Conservation (phyloP, 2,329 filamentous ascomycete species). For the Ceratocystis lukuohia region DNA sequence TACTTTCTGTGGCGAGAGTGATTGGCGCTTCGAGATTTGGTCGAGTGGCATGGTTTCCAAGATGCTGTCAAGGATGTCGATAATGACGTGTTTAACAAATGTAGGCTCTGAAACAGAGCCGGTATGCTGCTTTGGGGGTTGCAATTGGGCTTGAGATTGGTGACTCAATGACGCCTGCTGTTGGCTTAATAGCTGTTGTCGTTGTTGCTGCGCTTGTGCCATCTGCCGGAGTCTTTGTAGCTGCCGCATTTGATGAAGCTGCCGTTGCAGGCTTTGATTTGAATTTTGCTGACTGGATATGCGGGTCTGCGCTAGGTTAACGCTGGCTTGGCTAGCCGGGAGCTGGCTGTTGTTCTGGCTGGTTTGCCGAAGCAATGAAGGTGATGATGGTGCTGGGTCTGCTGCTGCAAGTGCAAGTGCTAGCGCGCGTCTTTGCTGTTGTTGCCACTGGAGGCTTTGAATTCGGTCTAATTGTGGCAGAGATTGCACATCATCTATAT, state of each 20-base stretch:
- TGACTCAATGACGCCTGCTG: neutral
- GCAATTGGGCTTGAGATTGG: neutral
- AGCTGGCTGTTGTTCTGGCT: neutral
- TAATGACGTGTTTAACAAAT: slow-evolving; percentile 30
- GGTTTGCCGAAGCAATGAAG: neutral
- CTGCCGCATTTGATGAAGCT: neutral
- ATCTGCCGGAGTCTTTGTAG: neutral
- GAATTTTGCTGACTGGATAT: neutral
- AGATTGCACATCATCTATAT: neutral
- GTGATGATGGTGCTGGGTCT: neutral
- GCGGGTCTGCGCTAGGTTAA: neutral
- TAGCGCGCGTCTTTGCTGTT: neutral
- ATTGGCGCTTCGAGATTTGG: slow-evolving; percentile 34
- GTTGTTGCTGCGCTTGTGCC: neutral
- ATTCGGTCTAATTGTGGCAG: neutral
- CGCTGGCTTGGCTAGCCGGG: neutral
- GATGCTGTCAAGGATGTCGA: slow-evolving; percentile 38
- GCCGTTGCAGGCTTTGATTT: neutral
- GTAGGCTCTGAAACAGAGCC: neutral
- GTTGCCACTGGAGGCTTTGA: neutral
- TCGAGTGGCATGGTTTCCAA: slow-evolving; percentile 35
- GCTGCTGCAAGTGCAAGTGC: neutral
- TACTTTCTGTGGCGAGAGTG: slow-evolving; percentile 31
- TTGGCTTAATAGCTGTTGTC: neutral
- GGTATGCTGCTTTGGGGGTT: neutral